phyloP scores from a whole-genome alignment of 441 rosid species.

The Adansonia madagascariensis region DNA sequence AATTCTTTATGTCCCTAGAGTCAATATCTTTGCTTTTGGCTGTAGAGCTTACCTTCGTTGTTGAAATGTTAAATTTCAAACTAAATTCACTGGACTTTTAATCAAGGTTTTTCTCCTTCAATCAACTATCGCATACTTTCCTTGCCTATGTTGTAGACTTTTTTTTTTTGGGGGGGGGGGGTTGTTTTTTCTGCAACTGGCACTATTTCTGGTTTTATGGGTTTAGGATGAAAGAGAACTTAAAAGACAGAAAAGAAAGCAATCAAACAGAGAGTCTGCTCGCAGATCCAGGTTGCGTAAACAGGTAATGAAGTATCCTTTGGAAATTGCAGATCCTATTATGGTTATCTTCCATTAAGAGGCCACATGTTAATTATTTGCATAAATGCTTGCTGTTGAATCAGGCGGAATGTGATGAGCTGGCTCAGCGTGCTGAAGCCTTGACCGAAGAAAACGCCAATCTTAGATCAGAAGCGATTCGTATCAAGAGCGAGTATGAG shows the following conservation, averaged over 20 bases:
- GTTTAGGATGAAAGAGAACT: slow-evolving; percentile 41
- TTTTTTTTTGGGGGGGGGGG: background rate
- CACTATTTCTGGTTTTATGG: background rate
- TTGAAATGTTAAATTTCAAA: background rate
- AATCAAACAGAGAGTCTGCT: slow-evolving; percentile 95
- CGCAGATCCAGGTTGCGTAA: slow-evolving; percentile 93
- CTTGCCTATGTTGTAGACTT: background rate
- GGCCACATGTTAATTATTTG: slow-evolving; percentile 22
- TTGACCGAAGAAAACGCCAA: slow-evolving; percentile 77
- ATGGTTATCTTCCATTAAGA: slow-evolving; percentile 9
- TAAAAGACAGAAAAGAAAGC: slow-evolving; percentile 77
- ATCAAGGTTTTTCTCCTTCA: background rate
- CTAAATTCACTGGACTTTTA: background rate
- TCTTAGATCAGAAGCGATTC: slow-evolving; percentile 73
- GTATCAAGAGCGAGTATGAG: slow-evolving; percentile 71
- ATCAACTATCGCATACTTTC: background rate
- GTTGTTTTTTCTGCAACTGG: background rate
- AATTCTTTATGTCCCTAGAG: background rate
- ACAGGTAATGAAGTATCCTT: slow-evolving; percentile 55
- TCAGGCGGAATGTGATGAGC: slow-evolving; percentile 94
- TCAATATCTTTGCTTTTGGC: background rate
- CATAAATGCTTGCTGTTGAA: slow-evolving; percentile 26
- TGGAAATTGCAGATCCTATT: slow-evolving; percentile 7
- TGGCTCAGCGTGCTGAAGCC: slow-evolving; percentile 79
- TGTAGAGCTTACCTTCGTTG: background rate